Evolutionary conservation across 768 basidiomycete species (phyloP), one percentile per base, ranked within the genome.

Genomic region (Russula compacta): DNA sequence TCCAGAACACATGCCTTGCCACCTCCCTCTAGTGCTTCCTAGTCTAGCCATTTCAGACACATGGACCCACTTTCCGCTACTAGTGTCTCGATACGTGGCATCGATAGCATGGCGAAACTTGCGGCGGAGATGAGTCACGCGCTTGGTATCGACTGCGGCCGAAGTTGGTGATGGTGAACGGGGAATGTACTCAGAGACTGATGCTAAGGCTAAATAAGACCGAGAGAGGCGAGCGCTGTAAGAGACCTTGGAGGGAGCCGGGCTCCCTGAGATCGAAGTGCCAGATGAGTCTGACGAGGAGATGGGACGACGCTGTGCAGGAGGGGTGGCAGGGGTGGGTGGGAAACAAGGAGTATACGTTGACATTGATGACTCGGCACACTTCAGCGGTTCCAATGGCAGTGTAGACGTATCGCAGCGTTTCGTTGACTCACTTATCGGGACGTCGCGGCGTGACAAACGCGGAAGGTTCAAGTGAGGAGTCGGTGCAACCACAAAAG

Each of bases 1-100:
- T 43, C 56, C 61, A n/a, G 61, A 63, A 36, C 61, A 58, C 32
- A 58, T 33, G 52, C 61, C 57, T 19, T 63, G 56, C 61, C 61
- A 63, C 38, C 47, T 63, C 17, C 61, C 61, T 32, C 56, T 63
- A 12, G 61, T 63, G 17, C 61, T 53, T 38, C 61, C 61, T 14
- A 63, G 47, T 19, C 46, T 63, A 33, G 61, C 61, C 35, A 63
- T n/a, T 38, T 63, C 61, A 12, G 51, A 63, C 4, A 63, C 61
- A 54, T 63, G 61, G 29, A 21, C 56, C 61, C 61, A 63, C 52
- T 58, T 63, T 43, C 61, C 61, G 29, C 47, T 53, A 32, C 61
- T 63, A 12, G 61, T 53, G 19, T 63, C 61, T 24, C 61, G 51
- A 35, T 48, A 58, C 6, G 61, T 24, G 14, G 57, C 46, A 33